Evolutionary conservation across 352 stramenopile species (phyloP), one percentile per base, ranked within the genome.

Genomic region (Globisporangium abappressorium): DNA sequence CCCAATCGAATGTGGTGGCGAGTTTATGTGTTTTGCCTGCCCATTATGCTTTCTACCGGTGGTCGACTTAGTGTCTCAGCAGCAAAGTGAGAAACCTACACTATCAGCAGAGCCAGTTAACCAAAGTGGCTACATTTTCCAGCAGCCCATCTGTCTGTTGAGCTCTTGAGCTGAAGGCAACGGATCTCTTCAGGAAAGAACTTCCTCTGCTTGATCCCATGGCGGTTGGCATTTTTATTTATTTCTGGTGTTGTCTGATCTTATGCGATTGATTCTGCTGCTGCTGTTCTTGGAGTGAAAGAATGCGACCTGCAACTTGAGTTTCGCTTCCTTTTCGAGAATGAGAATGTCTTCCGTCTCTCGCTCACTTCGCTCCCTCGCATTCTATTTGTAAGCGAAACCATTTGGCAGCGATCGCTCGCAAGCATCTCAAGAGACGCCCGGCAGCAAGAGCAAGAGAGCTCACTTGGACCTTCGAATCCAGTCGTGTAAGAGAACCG

Each of bases 321-420:
- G 54, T 36, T 58, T 58, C 53, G 53, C 53, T 58, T 5, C 49
- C 20, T 8, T n/a, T 54, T 56, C 49, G n/a, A 56, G 22, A 56
- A 36, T 57, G 49, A 20, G 11, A 34, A 15, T 26, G 24, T 26
- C 49, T 56, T 28, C 11, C 24, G 24, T 30, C 24, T 46, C 38
- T 46, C 38, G 12, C 38, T 43, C 36, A 18, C 12, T 18, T 43
- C 36, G 0, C 36, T 46, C 36, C 15, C 14, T 34, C 14, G 53
- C 14, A 7, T 38, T 59, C 54, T 59, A 59, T 59, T 59, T 59
- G 41, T 49, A 15, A 49, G 54, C 28, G 54, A 41, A 59, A 34
- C 28, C 18, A 15, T 5, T 30, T 36, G 53, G 26, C 14, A 22
- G 47, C n/a, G 18, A 9, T 11, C 14, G 5, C 24, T 30, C 2